A percentile compares a stretch with the other conserved stretches of the same genome.
These are phyloP conservation scores for Trypethelium eluteriae DNA, from an alignment of 495 filamentous ascomycete species.

Conservation along the genomic window DNA sequence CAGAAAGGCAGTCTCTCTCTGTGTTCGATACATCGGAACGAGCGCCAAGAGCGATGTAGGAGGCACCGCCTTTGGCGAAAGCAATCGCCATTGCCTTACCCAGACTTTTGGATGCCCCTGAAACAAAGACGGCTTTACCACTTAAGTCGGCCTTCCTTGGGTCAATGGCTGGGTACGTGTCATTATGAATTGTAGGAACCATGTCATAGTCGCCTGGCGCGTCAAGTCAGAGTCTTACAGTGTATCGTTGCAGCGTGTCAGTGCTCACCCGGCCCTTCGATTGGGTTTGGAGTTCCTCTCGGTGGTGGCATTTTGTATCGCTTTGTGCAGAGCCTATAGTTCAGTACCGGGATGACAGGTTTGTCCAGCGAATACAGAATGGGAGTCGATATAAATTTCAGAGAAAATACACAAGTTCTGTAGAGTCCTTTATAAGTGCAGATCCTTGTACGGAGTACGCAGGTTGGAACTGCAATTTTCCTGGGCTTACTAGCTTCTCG, in stretches of 20 bases:
- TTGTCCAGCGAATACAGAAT: too few relatives aligned
- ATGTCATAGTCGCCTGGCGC: slow-evolving; percentile 14
- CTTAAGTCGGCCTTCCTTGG: slow-evolving; percentile 23
- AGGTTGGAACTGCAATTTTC: too few relatives aligned
- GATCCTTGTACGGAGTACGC: too few relatives aligned
- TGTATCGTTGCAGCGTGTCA: neutral
- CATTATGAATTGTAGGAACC: slow-evolving; percentile 17
- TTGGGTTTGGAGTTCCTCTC: slow-evolving; percentile 7
- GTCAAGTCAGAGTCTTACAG: neutral
- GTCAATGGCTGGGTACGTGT: slow-evolving; percentile 32
- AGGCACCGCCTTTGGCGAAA: slow-evolving; percentile 28
- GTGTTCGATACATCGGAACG: slow-evolving; percentile 38
- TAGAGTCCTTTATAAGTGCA: too few relatives aligned
- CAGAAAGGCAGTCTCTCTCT: slow-evolving; percentile 33
- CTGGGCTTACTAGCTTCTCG: too few relatives aligned
- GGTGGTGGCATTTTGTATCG: slow-evolving; percentile 2
- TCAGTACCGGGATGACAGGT: too few relatives aligned
- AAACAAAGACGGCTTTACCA: slow-evolving; percentile 30
- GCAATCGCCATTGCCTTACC: slow-evolving; percentile 26
- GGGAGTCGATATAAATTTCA: too few relatives aligned
- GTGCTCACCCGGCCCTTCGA: neutral
- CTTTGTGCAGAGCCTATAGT: too few relatives aligned
- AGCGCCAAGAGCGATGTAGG: slow-evolving; percentile 35
- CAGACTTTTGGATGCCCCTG: slow-evolving; percentile 29
- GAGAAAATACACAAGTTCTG: too few relatives aligned